These are phyloP conservation scores for Pogostemon cablin DNA, from an alignment of 257 asterid genomes.

Conservation along the genomic window DNA sequence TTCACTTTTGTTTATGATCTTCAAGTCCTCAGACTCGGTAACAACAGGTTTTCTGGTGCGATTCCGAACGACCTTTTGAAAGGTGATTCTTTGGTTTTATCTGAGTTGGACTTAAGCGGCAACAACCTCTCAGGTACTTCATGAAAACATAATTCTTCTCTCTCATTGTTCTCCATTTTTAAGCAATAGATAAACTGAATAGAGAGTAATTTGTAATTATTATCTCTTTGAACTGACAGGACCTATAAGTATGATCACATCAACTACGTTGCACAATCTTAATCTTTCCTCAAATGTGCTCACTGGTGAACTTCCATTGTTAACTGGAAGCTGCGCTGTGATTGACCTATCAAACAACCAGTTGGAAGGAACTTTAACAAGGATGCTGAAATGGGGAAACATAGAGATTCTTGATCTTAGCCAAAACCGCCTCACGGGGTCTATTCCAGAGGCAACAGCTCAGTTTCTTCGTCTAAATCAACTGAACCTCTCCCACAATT, in stretches of 20 bases:
- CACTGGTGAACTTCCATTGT: slow-evolving; percentile 80
- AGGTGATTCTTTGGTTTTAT: slow-evolving; percentile 81
- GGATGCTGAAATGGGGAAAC: slow-evolving; percentile 87
- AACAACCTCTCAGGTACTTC: slow-evolving; percentile 82
- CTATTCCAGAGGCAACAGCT: slow-evolving; percentile 75
- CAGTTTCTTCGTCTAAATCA: slow-evolving; percentile 77
- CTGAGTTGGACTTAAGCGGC: slow-evolving; percentile 82
- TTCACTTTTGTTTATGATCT: slow-evolving; percentile 86
- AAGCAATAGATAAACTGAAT: neutral
- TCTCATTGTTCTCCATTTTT: slow-evolving; percentile 5
- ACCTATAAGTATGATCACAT: slow-evolving; percentile 69
- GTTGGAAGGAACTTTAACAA: slow-evolving; percentile 68
- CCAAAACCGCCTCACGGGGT: slow-evolving; percentile 66
- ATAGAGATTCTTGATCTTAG: slow-evolving; percentile 83
- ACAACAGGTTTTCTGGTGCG: slow-evolving; percentile 70
- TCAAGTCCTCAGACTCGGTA: slow-evolving; percentile 74
- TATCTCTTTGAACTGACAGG: slow-evolving; percentile 51
- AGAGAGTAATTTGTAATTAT: slow-evolving; percentile 31
- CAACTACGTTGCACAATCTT: slow-evolving; percentile 68
- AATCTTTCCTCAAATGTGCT: slow-evolving; percentile 83
- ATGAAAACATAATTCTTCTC: neutral
- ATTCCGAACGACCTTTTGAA: slow-evolving; percentile 78
- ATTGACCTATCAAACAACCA: slow-evolving; percentile 79
- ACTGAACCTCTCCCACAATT: slow-evolving; percentile 72
- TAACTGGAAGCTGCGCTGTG: slow-evolving; percentile 75